Conservation (phyloP, 2,329 filamentous ascomycete genomes). For the Neospermospora avenae region DNA sequence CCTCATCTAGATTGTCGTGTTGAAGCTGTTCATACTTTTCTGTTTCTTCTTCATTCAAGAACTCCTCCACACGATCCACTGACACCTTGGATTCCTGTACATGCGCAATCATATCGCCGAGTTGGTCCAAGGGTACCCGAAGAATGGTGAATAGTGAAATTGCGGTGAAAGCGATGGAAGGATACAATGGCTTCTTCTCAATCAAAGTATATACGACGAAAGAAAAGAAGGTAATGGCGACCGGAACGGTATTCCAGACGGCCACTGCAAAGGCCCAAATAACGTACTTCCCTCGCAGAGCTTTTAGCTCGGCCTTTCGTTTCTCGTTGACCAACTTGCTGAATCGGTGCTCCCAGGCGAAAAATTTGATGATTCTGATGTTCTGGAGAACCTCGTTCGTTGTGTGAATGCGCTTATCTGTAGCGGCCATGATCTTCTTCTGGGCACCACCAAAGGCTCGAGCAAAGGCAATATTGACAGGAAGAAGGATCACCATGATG, state of each 20-base stretch:
- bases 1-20: constrained; percentile 63
- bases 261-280: constrained; percentile 90
- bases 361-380: constrained; percentile 98
- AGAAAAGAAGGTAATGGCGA: constrained; percentile 93
- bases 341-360: constrained; percentile 96
- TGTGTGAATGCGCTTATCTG: constrained; percentile 91
- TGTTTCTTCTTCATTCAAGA: constrained; percentile 88
- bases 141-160: constrained; percentile 94
- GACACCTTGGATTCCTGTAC: constrained; percentile 97
- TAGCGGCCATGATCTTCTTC: constrained; percentile 87
- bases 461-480: constrained; percentile 86
- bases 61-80: constrained; percentile 93
- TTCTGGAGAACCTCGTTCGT: constrained; percentile 98
- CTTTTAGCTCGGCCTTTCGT: constrained; percentile 71
- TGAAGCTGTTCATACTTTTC: constrained; percentile 89
- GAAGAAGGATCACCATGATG: constrained; percentile 84
- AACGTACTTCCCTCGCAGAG: constrained; percentile 78
- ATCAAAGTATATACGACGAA: constrained; percentile 91
- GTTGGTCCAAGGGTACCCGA: constrained; percentile 87
- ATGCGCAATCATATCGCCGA: constrained; percentile 98
- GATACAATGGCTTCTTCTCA: constrained; percentile 83
- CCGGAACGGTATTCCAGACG: constrained; percentile 93
- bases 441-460: constrained; percentile 82
- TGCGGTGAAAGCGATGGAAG: constrained; percentile 92
- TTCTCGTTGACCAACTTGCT: constrained; percentile 85